Percentiles rank a stretch among this genome's conserved stretches.
phyloP scores from a whole-genome alignment of 345 rosid genomes.

The Hevea brasiliensis region DNA sequence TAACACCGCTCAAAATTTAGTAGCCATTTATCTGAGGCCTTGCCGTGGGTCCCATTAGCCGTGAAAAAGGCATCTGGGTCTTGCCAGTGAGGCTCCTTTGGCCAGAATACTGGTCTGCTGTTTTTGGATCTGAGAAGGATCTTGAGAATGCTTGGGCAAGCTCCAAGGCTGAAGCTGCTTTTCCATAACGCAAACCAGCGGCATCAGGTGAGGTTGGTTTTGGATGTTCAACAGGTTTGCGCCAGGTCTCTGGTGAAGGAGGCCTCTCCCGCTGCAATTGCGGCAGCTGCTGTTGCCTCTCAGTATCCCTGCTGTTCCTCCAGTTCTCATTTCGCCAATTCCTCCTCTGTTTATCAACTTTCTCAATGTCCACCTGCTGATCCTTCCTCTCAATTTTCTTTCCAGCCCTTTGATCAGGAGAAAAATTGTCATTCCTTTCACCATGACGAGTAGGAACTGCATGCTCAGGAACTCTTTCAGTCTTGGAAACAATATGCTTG shows the following conservation, averaged over 20 bases:
- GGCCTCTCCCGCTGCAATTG: conserved; percentile 53
- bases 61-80: conserved; percentile 63
- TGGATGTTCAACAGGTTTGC: conserved; percentile 54
- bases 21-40: conserved; percentile 71
- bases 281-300: conserved; percentile 41
- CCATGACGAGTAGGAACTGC: conserved; percentile 28
- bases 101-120: conserved; percentile 36
- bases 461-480: conserved; percentile 48
- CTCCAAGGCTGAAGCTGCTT: conserved; percentile 72
- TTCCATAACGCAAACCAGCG: conserved; percentile 50
- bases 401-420: conserved; percentile 46
- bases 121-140: conserved; percentile 51
- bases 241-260: conserved; percentile 86
- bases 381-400: conserved; percentile 59
- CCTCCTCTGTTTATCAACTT: conserved; percentile 54
- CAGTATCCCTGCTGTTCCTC: conserved; percentile 43
- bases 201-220: conserved; percentile 57
- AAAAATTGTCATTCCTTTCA: conserved; percentile 42
- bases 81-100: conserved; percentile 41
- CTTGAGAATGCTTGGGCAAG: conserved; percentile 75
- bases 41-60: conserved; percentile 53
- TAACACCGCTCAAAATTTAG: conserved; percentile 24
- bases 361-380: conserved; percentile 39
- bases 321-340: conserved; percentile 62
- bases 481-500: conserved; percentile 37